phyloP scores from a whole-genome alignment of 192 early-diverging fungal species.

The Dissophora ornata region DNA sequence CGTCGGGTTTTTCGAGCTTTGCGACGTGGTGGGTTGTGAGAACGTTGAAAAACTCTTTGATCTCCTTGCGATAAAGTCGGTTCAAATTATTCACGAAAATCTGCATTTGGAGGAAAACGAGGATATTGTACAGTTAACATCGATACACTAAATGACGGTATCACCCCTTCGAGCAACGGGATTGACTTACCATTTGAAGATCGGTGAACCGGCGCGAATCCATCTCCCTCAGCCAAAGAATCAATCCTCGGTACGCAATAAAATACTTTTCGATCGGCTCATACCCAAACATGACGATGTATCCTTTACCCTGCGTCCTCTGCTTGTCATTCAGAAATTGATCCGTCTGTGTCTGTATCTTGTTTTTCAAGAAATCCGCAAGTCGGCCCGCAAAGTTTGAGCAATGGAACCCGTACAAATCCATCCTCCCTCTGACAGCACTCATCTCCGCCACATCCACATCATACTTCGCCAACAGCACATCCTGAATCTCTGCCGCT shows the following conservation, averaged over 20 bases:
- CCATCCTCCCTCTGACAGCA: constrained; percentile 69
- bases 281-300: constrained; percentile 61
- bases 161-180: not conserved
- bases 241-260: constrained; percentile 73
- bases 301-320: constrained; percentile 53
- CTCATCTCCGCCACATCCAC: constrained; percentile 57
- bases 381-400: constrained; percentile 72
- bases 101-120: no score
- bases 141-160: no score
- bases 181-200: constrained; percentile 67
- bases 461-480: constrained; percentile 68
- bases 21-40: constrained; percentile 40
- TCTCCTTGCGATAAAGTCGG: constrained; percentile 54
- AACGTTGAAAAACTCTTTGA: constrained; percentile 55
- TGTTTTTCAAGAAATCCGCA: constrained; percentile 71
- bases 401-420: constrained; percentile 73
- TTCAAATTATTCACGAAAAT: constrained; percentile 49
- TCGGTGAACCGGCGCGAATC: constrained; percentile 76
- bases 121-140: no score
- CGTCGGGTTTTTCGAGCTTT: constrained; percentile 55
- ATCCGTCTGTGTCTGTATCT: constrained; percentile 71
- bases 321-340: constrained; percentile 61
- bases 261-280: constrained; percentile 72
- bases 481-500: constrained; percentile 75
- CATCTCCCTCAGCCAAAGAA: constrained; percentile 80